Percentiles rank a stretch among this genome's conserved stretches.
Conservation (phyloP, 1,284 basidiomycete species). For the Thelephora terrestris region DNA sequence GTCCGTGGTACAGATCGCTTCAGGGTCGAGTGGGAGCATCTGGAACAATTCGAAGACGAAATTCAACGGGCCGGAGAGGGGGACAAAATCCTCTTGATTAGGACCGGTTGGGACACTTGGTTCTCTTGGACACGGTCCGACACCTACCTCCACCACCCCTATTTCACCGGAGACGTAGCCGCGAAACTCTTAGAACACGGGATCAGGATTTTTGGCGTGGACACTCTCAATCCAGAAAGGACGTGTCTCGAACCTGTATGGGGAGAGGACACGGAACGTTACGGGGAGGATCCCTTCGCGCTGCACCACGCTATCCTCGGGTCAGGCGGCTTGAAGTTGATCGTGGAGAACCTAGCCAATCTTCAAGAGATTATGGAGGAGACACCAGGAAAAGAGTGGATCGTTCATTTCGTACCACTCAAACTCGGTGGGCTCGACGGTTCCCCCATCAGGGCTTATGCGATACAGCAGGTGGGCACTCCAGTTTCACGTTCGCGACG, state of each 20-base stretch:
- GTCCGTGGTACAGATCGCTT: slow-evolving; percentile 8
- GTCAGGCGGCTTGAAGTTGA: slow-evolving; percentile 41
- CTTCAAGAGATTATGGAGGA: slow-evolving; percentile 30
- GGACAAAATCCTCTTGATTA: slow-evolving; percentile 35
- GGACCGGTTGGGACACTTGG: slow-evolving; percentile 50
- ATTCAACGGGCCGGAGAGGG: slow-evolving; percentile 20
- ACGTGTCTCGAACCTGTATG: slow-evolving; percentile 26
- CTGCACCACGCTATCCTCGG: slow-evolving; percentile 50
- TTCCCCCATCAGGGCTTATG: slow-evolving; percentile 56
- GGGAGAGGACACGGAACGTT: no score
- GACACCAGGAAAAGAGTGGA: slow-evolving; percentile 17
- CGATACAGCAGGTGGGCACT: slow-evolving; percentile 11
- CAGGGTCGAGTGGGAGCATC: slow-evolving; percentile 12
- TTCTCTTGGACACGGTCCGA: slow-evolving; percentile 30
- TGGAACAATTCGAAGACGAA: slow-evolving; percentile 10
- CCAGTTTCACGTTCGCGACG: neutral
- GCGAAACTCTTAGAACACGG: slow-evolving; percentile 37
- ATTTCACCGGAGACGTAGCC: slow-evolving; percentile 42
- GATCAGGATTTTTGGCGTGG: slow-evolving; percentile 45
- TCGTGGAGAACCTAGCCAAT: slow-evolving; percentile 61
- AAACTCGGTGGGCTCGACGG: slow-evolving; percentile 50
- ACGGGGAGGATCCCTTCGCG: slow-evolving; percentile 22
- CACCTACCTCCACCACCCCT: slow-evolving; percentile 54
- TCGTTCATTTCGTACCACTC: slow-evolving; percentile 47
- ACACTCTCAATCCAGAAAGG: slow-evolving; percentile 57